Percentiles rank a stretch among this genome's conserved stretches.
Evolutionary conservation across 2,329 filamentous ascomycete species (phyloP).

Genomic region (Tympanopsis confertula): DNA sequence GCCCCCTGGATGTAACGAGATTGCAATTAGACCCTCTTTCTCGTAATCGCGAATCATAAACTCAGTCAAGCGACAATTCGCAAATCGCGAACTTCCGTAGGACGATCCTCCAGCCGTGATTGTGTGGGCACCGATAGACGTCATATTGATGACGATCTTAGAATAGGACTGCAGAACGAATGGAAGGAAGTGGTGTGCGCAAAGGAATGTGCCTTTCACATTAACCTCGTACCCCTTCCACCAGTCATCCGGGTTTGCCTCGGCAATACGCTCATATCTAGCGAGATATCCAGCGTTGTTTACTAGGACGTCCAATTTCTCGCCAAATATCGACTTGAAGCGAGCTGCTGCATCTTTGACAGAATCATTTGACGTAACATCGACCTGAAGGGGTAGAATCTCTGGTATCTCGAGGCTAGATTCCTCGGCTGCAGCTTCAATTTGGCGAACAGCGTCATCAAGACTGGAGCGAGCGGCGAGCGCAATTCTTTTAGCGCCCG

Average conservation of each 20-base stretch:
- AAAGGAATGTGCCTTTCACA: constrained; percentile 32
- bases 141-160: constrained; percentile 27
- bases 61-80: constrained; percentile 28
- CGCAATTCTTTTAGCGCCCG: constrained; percentile 23
- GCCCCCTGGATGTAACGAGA: constrained; percentile 30
- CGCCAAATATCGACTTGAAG: constrained; percentile 13
- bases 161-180: constrained; percentile 21
- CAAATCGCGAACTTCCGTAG: constrained; percentile 34
- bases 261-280: constrained; percentile 17
- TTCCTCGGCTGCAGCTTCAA: constrained; percentile 18
- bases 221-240: constrained; percentile 36
- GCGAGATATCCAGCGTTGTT: constrained; percentile 31
- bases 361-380: constrained; percentile 19
- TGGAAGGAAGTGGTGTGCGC: constrained; percentile 34
- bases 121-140: constrained; percentile 24
- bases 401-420: constrained; percentile 19
- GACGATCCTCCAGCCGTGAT: constrained; percentile 20
- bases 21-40: constrained; percentile 25
- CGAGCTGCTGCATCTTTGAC: constrained; percentile 15
- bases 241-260: constrained; percentile 28
- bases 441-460: constrained; percentile 14
- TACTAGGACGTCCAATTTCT: constrained; percentile 26
- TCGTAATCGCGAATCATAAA: constrained; percentile 29
- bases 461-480: constrained; percentile 14
- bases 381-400: constrained; percentile 26